Conservation (phyloP, 179 eudicot genomes). For the Carnegiea gigantea region DNA sequence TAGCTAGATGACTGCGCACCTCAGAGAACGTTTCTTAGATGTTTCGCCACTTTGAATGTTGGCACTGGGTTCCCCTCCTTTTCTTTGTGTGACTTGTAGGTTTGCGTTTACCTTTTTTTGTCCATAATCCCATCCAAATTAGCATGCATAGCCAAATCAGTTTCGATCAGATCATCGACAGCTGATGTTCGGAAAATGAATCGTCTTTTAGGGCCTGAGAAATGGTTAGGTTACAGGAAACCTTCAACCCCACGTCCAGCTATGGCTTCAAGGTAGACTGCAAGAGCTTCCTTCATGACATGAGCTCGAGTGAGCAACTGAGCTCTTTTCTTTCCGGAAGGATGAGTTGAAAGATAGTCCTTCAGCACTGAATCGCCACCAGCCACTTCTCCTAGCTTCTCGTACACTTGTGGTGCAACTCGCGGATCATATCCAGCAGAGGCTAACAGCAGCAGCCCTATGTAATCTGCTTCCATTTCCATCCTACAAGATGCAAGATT, state of each 20-base stretch:
- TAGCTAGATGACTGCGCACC: no score
- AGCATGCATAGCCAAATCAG: no score
- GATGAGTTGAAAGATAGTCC: constrained; percentile 88
- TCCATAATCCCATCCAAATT: no score
- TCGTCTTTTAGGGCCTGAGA: not conserved
- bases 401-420: constrained; percentile 72
- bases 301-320: constrained; percentile 64
- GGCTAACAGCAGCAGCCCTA: constrained; percentile 73
- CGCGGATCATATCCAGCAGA: constrained; percentile 97
- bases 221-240: constrained; percentile 48
- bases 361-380: constrained; percentile 54
- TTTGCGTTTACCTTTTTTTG: no score
- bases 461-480: constrained; percentile 99
- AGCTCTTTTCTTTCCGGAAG: constrained; percentile 83
- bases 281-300: constrained; percentile 89
- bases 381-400: constrained; percentile 64
- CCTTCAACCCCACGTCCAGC: constrained; percentile 69
- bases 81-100: no score
- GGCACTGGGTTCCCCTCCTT: no score
- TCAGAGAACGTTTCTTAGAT: no score
- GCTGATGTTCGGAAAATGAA: no score
- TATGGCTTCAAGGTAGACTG: constrained; percentile 51
- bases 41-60: no score
- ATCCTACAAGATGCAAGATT: constrained; percentile 43
- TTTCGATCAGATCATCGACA: no score